Percentiles rank a stretch among this genome's conserved stretches.
Evolutionary conservation across 148 eudicot species (phyloP).

Genomic region (Heliosperma pusillum): DNA sequence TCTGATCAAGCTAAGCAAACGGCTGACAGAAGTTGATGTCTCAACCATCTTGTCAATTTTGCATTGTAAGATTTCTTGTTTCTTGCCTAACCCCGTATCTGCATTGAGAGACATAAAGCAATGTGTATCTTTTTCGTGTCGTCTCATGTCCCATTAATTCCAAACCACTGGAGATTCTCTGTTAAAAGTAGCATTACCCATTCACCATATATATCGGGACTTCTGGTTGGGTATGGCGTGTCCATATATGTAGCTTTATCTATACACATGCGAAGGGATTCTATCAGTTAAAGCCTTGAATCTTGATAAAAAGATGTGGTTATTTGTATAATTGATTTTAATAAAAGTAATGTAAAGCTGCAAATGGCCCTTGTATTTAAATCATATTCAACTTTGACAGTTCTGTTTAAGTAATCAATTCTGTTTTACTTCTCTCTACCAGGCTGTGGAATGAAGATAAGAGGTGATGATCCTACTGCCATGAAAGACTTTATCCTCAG

Average conservation of each 20-base stretch:
- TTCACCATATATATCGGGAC: neutral
- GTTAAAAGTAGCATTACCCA: neutral
- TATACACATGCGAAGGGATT: neutral
- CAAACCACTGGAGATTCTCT: neutral
- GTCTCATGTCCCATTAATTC: neutral
- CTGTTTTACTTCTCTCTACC: slow-evolving; percentile 11
- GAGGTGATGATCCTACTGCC: slow-evolving; percentile 82
- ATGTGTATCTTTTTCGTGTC: neutral
- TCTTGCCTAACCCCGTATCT: neutral
- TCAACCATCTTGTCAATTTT: slow-evolving; percentile 73
- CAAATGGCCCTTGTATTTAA: neutral
- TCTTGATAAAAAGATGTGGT: neutral
- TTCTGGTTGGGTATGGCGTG: neutral
- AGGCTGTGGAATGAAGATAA: slow-evolving; percentile 93
- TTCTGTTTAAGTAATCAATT: neutral
- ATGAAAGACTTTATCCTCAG: slow-evolving; percentile 78
- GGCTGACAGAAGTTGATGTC: slow-evolving; percentile 81
- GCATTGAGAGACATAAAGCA: neutral
- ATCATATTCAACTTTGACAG: neutral
- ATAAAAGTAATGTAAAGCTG: neutral
- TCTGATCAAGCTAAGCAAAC: slow-evolving; percentile 68
- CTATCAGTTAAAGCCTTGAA: neutral
- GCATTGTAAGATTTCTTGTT: slow-evolving; percentile 47
- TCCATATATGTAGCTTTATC: neutral
- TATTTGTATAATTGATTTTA: neutral